A percentile compares a stretch with the other conserved stretches of the same genome.
Conservation (phyloP, 331 rosid species). For the Quercus lobata region DNA sequence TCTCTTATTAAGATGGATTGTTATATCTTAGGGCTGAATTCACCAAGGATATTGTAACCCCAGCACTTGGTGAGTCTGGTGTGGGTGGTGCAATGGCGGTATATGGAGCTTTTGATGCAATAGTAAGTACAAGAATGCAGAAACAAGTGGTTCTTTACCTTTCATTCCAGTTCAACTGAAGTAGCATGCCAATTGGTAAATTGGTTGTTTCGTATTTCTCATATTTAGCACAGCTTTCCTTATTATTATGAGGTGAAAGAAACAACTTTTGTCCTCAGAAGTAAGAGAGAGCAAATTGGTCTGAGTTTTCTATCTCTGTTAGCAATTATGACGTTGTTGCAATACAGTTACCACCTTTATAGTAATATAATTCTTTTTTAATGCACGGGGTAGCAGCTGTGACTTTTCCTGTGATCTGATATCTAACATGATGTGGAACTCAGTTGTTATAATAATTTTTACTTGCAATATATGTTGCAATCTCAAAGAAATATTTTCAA, state of each 20-base stretch:
- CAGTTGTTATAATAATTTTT: background rate
- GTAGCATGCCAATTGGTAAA: background rate
- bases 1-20: constrained; percentile 11
- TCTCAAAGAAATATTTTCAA: background rate
- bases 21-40: constrained; percentile 67
- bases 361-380: background rate
- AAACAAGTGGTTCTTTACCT: constrained; percentile 1
- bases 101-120: constrained; percentile 89
- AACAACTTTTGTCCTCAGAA: background rate
- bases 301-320: background rate
- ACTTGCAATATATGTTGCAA: background rate
- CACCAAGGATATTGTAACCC: constrained; percentile 71
- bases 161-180: background rate
- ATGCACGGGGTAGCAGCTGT: background rate
- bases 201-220: background rate
- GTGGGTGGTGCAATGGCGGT: constrained; percentile 91
- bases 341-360: background rate
- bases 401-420: background rate
- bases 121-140: constrained; percentile 54
- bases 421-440: background rate
- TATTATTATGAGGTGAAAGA: background rate
- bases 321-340: background rate
- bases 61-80: constrained; percentile 78
- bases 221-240: background rate
- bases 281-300: background rate